phyloP scores from a whole-genome alignment of 306 rosid species.

The Pachyrhizus erosus region DNA sequence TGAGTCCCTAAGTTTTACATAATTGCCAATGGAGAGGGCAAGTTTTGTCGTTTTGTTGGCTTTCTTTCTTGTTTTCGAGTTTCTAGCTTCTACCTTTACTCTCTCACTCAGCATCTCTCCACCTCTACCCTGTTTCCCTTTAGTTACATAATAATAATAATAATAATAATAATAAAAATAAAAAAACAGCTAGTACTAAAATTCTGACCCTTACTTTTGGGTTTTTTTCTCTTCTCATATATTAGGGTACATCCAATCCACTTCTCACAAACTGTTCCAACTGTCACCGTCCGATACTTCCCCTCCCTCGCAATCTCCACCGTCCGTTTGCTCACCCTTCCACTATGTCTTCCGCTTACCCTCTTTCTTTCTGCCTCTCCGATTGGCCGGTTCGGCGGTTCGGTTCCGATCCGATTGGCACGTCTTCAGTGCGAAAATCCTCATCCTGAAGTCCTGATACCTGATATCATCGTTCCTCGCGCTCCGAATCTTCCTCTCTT shows the following conservation, averaged over 20 bases:
- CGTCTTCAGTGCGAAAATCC: constrained; percentile 5
- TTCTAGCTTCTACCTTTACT: not conserved
- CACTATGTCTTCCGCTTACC: constrained; percentile 7
- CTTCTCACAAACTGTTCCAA: constrained; percentile 40
- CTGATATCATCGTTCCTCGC: constrained; percentile 19
- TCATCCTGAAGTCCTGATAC: not conserved
- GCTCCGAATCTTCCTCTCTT: not conserved
- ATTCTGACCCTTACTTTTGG: not conserved
- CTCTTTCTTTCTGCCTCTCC: constrained; percentile 20
- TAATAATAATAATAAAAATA: not conserved
- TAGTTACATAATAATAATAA: not conserved
- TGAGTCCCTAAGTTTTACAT: not conserved
- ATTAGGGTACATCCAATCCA: constrained; percentile 44
- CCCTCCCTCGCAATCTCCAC: constrained; percentile 37
- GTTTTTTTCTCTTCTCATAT: not conserved
- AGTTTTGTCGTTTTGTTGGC: constrained; percentile 42
- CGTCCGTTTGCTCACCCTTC: constrained; percentile 33
- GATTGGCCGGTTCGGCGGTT: constrained; percentile 44
- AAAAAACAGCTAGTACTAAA: not conserved
- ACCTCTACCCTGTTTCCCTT: not conserved
- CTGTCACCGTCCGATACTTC: constrained; percentile 51
- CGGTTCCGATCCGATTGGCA: constrained; percentile 50
- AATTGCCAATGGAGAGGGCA: not conserved
- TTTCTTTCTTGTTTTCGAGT: not conserved
- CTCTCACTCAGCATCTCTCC: not conserved